Percentiles rank a stretch among this genome's conserved stretches.
These are phyloP conservation scores for Creolimax fragrantissima DNA, from an alignment of 78 protist species.

Conservation along the genomic window DNA sequence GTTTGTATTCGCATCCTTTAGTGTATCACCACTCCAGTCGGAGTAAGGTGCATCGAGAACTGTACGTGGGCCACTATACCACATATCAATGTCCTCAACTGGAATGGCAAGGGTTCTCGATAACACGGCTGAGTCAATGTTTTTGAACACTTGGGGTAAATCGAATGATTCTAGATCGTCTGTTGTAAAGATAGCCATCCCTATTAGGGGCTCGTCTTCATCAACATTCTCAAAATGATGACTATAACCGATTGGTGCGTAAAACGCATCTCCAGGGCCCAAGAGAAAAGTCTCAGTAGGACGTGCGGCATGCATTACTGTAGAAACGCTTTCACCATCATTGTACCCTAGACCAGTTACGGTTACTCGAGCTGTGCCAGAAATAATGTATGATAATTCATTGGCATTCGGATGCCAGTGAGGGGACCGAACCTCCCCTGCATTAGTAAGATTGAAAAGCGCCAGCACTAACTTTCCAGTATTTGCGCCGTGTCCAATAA, in stretches of 20 bases:
- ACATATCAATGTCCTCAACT: not conserved
- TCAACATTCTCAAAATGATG: not conserved
- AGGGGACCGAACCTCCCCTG: not conserved
- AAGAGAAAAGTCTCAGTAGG: not conserved
- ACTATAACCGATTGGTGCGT: not conserved
- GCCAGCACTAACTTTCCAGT: not conserved
- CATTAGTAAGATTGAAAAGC: not conserved
- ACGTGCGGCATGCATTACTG: not conserved
- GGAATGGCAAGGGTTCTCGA: not conserved
- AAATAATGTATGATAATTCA: not conserved
- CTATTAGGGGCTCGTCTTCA: not conserved
- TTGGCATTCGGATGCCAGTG: not conserved
- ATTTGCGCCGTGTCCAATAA: not conserved
- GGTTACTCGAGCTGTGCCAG: not conserved
- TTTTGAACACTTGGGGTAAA: not conserved
- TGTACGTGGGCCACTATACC: not conserved
- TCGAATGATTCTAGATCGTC: not conserved
- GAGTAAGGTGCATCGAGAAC: not conserved
- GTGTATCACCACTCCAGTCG: not conserved
- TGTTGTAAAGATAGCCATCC: not conserved
- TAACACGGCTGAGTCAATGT: not conserved
- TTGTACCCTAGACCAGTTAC: not conserved
- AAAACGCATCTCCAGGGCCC: not conserved
- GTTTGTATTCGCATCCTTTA: not conserved
- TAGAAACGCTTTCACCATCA: not conserved